phyloP scores from a whole-genome alignment of 371 early-diverging fungal species.

The Smittium mucronatum region DNA sequence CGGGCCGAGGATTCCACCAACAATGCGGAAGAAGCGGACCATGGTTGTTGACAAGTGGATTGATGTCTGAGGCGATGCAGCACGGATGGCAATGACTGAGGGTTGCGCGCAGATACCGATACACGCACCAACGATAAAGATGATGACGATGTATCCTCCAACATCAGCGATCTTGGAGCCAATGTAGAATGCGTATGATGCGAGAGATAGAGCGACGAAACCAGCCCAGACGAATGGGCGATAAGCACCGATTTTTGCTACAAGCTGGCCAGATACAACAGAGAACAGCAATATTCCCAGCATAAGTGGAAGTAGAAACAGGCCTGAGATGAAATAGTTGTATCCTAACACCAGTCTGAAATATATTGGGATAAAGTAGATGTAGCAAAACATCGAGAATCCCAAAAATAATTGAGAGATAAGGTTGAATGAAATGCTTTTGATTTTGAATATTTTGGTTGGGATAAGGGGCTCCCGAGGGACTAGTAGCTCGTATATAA shows the following conservation, averaged over 20 bases:
- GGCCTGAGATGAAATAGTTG: conserved; percentile 41
- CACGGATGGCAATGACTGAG: conserved; percentile 42
- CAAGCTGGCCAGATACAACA: not conserved
- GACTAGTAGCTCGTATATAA: not conserved
- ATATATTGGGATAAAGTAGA: conserved; percentile 61
- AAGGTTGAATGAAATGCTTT: not conserved
- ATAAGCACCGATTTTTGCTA: conserved; percentile 3
- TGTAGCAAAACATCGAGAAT: conserved; percentile 14
- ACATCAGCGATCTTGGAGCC: not conserved
- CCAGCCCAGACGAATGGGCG: conserved; percentile 1
- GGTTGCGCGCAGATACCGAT: conserved; percentile 46
- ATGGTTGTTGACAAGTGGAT: conserved; percentile 48
- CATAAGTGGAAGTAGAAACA: conserved; percentile 21
- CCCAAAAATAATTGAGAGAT: not conserved
- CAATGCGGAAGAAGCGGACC: conserved; percentile 40
- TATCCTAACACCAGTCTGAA: conserved; percentile 54
- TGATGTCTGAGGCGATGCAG: conserved; percentile 35
- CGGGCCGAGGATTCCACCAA: conserved; percentile 45
- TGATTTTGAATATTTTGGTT: not conserved
- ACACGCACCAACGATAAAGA: conserved; percentile 47
- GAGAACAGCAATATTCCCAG: not conserved
- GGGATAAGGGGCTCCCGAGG: not conserved
- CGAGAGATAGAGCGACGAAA: not conserved
- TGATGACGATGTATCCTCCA: conserved; percentile 23
- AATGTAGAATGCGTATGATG: not conserved